A percentile compares a stretch with the other conserved stretches of the same genome.
Evolutionary conservation across 2,329 filamentous ascomycete species (phyloP).

Genomic region (Cercospora sojina): DNA sequence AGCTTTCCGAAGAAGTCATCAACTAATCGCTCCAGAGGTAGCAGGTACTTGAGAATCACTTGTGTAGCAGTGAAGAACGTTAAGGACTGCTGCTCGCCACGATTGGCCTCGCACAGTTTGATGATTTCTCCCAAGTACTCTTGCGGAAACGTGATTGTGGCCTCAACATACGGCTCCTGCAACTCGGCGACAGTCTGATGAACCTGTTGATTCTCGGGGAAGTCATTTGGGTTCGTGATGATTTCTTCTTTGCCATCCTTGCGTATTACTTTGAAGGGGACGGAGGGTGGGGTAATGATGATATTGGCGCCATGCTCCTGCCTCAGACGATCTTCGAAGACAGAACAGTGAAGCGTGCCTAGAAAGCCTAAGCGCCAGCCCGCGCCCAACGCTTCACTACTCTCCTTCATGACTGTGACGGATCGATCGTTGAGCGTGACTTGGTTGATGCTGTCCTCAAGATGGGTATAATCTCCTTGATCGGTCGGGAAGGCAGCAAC

Average conservation of each 20-base stretch:
- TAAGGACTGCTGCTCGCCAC: conserved; percentile 81
- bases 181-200: conserved; percentile 59
- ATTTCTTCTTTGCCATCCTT: conserved; percentile 73
- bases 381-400: conserved; percentile 86
- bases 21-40: conserved; percentile 85
- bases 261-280: conserved; percentile 84
- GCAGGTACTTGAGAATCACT: conserved; percentile 88
- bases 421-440: conserved; percentile 92
- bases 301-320: conserved; percentile 94
- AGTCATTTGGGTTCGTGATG: conserved; percentile 82
- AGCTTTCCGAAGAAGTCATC: conserved; percentile 97
- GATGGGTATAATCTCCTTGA: conserved; percentile 77
- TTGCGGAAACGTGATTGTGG: conserved; percentile 86
- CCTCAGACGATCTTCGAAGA: conserved; percentile 91
- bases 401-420: conserved; percentile 90
- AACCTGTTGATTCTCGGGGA: conserved; percentile 69
- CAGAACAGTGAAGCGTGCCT: conserved; percentile 97
- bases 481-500: conserved; percentile 95
- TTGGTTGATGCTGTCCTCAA: conserved; percentile 93
- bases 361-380: conserved; percentile 94
- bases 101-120: conserved; percentile 86
- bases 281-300: conserved; percentile 94
- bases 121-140: conserved; percentile 94
- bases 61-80: conserved; percentile 90
- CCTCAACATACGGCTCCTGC: conserved; percentile 72